Evolutionary conservation across 169 alveolate genomes (phyloP).

Genomic region (Plasmodium berghei): DNA sequence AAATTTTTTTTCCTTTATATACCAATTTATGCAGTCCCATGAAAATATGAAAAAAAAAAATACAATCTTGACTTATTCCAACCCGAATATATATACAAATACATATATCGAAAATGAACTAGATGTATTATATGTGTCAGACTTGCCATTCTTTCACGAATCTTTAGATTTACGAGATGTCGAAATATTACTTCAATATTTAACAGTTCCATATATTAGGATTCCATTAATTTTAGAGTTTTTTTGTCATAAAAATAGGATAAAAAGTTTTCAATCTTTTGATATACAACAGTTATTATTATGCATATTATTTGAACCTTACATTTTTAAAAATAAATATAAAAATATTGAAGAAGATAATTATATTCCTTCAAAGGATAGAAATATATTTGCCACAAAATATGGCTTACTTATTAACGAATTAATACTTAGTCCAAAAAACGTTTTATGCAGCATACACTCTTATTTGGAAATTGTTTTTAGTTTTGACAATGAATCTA

Average conservation of each 20-base stretch:
- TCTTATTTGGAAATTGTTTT: constrained; percentile 56
- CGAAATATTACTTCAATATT: constrained; percentile 87
- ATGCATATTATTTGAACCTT: constrained; percentile 88
- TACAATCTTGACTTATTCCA: constrained; percentile 64
- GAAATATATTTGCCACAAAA: constrained; percentile 83
- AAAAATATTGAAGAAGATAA: constrained; percentile 76
- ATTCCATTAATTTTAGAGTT: constrained; percentile 89
- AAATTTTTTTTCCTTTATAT: constrained; percentile 77
- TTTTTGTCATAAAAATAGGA: constrained; percentile 85
- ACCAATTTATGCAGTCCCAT: constrained; percentile 61
- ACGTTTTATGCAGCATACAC: constrained; percentile 59
- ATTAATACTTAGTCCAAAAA: constrained; percentile 72
- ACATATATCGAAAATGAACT: constrained; percentile 82
- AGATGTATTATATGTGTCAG: constrained; percentile 85
- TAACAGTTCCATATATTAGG: constrained; percentile 89
- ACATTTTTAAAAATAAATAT: constrained; percentile 82
- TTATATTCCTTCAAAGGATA: constrained; percentile 80
- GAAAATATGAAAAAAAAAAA: constrained; percentile 45
- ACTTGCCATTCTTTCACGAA: constrained; percentile 84
- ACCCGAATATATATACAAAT: constrained; percentile 71
- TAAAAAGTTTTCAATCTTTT: constrained; percentile 80
- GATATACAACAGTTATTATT: constrained; percentile 87
- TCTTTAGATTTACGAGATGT: constrained; percentile 85
- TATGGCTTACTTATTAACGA: constrained; percentile 88
- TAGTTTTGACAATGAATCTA: constrained; percentile 54